Evolutionary conservation across 2,329 filamentous ascomycete genomes (phyloP), one percentile per base, ranked within the genome.

Genomic region (Zymoseptoria ardabiliae): DNA sequence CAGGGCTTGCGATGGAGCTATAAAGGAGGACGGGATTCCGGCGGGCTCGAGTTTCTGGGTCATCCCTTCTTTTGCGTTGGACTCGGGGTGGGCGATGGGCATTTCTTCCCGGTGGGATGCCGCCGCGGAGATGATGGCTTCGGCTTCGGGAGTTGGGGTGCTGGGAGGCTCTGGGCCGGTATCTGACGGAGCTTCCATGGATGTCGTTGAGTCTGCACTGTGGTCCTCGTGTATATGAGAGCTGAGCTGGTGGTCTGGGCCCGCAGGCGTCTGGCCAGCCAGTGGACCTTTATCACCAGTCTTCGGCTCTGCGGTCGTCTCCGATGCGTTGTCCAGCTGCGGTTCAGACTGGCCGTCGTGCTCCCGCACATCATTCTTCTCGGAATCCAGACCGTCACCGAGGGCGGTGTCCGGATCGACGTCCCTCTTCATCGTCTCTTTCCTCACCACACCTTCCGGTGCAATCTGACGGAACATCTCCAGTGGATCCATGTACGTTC

Each of bases 401-500:
- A 66, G 59, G 13, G 64, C 64, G 8, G 61, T 62, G 49, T 65
- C 66, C 30, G 58, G 62, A 22, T 68, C 64, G 53, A 78, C 69
- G 11, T 69, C 71, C 59, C 71, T 69, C 49, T 72, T 70, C 51
- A 77, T 70, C 5, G 69, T 66, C 54, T 78, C 72, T 62, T 76
- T 79, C 68, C 76, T 77, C 54, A 79, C 76, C 22, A 79, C 72
- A 8, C 79, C 79, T 13, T 77, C 66, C 0, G 78, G 78, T 1
- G 79, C 79, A 54, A 88, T 87, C 73, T 87, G 85, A 4, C 83
- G 76, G 68, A 88, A 88, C 84, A 88, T 85, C 49, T 84, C 80
- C 68, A 86, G 73, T 0, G 85, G 83, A 66, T 88, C 85, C 64
- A 85, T 87, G 79, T 83, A 88, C 0, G 84, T 85, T 61, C 87